Evolutionary conservation across 2,329 filamentous ascomycete genomes (phyloP), one percentile per base, ranked within the genome.

Genomic region (Botrytis paeoniae): DNA sequence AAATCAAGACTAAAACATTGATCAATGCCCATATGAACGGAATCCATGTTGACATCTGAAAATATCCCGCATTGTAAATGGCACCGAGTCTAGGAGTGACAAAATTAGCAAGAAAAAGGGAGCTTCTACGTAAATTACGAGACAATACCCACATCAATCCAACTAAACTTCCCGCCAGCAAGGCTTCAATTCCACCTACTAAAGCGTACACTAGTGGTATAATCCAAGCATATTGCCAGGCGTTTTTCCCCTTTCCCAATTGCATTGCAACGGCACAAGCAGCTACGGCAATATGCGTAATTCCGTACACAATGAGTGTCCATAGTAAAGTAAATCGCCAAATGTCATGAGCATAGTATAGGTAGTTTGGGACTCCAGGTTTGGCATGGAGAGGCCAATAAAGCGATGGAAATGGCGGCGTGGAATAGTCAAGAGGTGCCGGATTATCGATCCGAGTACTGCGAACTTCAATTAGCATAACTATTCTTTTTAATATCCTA

Each of bases 41-140:
- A 65, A 92, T 89, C 91, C 91, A 93, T 2, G 91, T 93, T 57
- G 89, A 91, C 91, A 93, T 92, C 74, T 86, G 84, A 78, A 92
- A 93, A 80, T 89, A 91, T 29, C 91, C 91, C 2, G 88, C 85
- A 80, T 89, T 87, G 78, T 92, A 93, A 29, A 92, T 85, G 2
- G 87, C 89, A 39, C 89, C 89, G 1, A 92, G 83, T 63, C 89
- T 78, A 25, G 39, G 61, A 66, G 22, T 22, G 29, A 54, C 37
- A 51, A 6, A 43, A 45, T 71, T 39, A 66, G 39, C 41, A 73
- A 62, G 32, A 18, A 57, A 51, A 18, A 4, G n/a, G 7, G 29
- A 45, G 35, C 35, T 37, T 18, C 29, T 69, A 25, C 14, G 18
- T 41, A 0, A 66, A 25, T 48, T 5, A 9, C n/a, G 22, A 25